These are phyloP conservation scores for Pseudogymnoascus sp. DNA, from an alignment of 2,329 filamentous ascomycete genomes.

Conservation along the genomic window DNA sequence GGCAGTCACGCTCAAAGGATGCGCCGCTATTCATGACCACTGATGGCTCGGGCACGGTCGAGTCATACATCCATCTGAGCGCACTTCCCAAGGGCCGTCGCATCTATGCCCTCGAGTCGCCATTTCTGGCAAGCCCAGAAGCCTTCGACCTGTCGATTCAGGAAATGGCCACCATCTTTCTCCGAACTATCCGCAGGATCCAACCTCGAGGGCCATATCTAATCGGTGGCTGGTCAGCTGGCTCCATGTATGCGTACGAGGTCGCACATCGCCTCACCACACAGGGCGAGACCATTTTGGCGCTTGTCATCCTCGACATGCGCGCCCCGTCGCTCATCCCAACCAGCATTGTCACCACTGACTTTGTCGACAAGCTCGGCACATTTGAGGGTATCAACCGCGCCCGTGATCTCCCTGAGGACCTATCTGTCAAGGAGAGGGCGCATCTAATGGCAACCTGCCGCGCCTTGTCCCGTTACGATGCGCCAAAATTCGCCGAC, in stretches of 20 bases:
- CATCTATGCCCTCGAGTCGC: background rate
- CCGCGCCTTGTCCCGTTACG: background rate
- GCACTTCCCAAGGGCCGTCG: background rate
- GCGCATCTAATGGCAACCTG: background rate
- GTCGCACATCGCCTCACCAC: constrained; percentile 25
- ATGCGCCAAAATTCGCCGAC: background rate
- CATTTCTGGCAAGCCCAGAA: background rate
- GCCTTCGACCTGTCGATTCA: background rate
- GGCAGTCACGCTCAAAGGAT: background rate
- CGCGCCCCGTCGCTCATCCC: background rate
- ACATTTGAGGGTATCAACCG: background rate
- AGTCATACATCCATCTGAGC: background rate
- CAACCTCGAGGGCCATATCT: constrained; percentile 34
- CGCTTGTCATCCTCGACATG: background rate
- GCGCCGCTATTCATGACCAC: background rate
- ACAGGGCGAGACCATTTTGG: constrained; percentile 10
- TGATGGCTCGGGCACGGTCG: background rate
- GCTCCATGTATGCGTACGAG: constrained; percentile 33
- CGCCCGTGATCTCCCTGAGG: background rate
- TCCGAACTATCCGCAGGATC: constrained; percentile 17
- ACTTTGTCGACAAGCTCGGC: background rate
- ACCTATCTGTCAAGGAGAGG: background rate
- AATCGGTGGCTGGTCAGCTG: constrained; percentile 33
- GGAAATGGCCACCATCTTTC: constrained; percentile 12
- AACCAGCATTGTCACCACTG: background rate